Evolutionary conservation across 257 asterid species (phyloP).

Genomic region (Solanum stenotomum): DNA sequence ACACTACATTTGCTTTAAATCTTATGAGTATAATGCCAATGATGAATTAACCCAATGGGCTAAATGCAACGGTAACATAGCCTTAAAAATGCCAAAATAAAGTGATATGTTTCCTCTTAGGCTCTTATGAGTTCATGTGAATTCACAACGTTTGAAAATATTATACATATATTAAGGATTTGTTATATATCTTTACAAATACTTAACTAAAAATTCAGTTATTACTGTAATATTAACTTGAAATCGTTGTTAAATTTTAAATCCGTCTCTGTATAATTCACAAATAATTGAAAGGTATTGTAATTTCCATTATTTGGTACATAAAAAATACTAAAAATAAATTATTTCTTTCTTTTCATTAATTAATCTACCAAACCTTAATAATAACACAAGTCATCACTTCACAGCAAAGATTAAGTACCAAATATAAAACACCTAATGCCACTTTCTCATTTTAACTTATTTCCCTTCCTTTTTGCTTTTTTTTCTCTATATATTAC

Average conservation of each 20-base stretch:
- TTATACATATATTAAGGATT: neutral
- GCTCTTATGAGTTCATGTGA: neutral
- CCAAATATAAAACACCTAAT: neutral
- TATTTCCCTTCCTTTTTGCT: neutral
- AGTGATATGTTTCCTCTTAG: no score
- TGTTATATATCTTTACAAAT: neutral
- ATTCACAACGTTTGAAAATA: neutral
- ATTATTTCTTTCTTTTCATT: neutral
- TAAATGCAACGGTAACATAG: neutral
- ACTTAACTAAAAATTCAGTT: neutral
- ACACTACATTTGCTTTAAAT: neutral
- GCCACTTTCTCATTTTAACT: neutral
- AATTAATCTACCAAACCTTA: neutral
- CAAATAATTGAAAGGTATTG: neutral
- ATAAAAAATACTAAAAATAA: neutral
- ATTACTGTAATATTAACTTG: neutral
- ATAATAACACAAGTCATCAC: constrained; percentile 3
- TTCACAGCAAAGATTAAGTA: constrained; percentile 2
- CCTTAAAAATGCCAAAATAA: neutral
- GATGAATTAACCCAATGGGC: neutral
- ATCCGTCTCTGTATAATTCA: no score
- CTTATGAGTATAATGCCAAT: neutral
- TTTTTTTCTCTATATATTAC: neutral
- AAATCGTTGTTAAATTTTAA: no score
- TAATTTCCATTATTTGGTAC: neutral